Conservation (phyloP, 2,329 filamentous ascomycete species). For the Hypoxylon sp. region DNA sequence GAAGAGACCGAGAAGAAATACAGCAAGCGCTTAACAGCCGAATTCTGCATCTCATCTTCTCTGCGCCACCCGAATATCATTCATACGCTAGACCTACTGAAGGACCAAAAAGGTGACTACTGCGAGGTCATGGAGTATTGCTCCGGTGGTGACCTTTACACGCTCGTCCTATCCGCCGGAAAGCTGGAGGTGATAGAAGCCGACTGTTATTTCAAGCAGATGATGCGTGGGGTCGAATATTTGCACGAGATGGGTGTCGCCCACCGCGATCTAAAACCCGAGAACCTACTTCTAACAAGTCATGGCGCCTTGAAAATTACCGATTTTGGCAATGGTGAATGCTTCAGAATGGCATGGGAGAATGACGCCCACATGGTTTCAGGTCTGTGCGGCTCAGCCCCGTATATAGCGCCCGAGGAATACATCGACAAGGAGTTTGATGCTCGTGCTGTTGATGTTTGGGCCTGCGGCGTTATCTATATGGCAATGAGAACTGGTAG, state of each 20-base stretch:
- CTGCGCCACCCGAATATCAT: constrained; percentile 98
- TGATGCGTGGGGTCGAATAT: constrained; percentile 99
- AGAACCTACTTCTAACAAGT: constrained; percentile 93
- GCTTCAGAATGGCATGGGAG: constrained; percentile 99
- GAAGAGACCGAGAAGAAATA: constrained; percentile 98
- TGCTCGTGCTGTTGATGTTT: constrained; percentile 95
- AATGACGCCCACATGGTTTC: constrained; percentile 98
- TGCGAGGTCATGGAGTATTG: constrained; percentile 99
- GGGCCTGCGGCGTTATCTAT: constrained; percentile 98
- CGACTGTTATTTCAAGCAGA: constrained; percentile 98
- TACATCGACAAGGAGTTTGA: constrained; percentile 97
- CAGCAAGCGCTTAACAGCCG: constrained; percentile 94
- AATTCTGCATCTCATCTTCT: constrained; percentile 98
- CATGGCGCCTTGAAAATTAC: constrained; percentile 96
- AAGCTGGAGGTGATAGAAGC: constrained; percentile 94
- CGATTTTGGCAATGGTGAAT: constrained; percentile 98
- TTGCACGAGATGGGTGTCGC: constrained; percentile 99
- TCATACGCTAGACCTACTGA: constrained; percentile 93
- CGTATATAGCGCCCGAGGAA: constrained; percentile 97
- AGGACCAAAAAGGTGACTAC: constrained; percentile 96
- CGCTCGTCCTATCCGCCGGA: constrained; percentile 87
- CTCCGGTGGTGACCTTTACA: constrained; percentile 95
- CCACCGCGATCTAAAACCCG: constrained; percentile 95
- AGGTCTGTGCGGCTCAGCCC: constrained; percentile 93
- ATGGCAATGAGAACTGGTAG: constrained; percentile 99